Base-by-base conservation (phyloP, 2,329 filamentous ascomycete species). In the Colletotrichum tamarilloi region DNA sequence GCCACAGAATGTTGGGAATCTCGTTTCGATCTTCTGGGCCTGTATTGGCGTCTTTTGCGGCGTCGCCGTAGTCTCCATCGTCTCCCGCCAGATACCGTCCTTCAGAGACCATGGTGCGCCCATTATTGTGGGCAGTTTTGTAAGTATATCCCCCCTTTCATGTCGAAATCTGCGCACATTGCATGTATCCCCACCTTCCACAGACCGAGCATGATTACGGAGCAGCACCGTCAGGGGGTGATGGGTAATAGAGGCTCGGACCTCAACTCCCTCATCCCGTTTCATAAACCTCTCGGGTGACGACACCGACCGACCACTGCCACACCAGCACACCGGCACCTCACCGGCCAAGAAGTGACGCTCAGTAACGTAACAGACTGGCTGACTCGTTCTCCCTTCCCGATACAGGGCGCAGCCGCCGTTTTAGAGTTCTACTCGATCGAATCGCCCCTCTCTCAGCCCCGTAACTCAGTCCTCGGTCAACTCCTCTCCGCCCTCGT, bases 371-470 rank as follows among this genome's bases (percentile, higher is more conserved):
- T 19, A 35, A 42, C 16, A 42, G 38, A 42, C 16, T 75, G 32
- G 52, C 67, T 35, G 52, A 66, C 56, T 62, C 24, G 62, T 26
- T 24, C 42, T 46, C 16, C 22, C 22, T 28, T 67, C 6, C 1
- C 12, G 24, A 11, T 8, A 11, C 62, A 93, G 91, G 93, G 93
- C 64, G 93, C 93, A 5, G 91, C 92, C 3, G 93, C 93, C 16
- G 92, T 95, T n/a, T 87, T 95, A 49, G 89, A 93, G 77, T 95
- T 93, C 81, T 91, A 92, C 77, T 87, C 90, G 59, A 92, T 94
- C 76, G 90, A 93, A 62, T 92, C 92, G 0, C 92, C 93, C 0
- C 88, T 95, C 32, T 87, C 93, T 0, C 93, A 95, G 78, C 93
- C 93, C 1, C 91, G 93, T 28, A 94, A 92, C 80, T 87, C 90